phyloP scores from a whole-genome alignment of 768 basidiomycete species.

The Postia placenta region DNA sequence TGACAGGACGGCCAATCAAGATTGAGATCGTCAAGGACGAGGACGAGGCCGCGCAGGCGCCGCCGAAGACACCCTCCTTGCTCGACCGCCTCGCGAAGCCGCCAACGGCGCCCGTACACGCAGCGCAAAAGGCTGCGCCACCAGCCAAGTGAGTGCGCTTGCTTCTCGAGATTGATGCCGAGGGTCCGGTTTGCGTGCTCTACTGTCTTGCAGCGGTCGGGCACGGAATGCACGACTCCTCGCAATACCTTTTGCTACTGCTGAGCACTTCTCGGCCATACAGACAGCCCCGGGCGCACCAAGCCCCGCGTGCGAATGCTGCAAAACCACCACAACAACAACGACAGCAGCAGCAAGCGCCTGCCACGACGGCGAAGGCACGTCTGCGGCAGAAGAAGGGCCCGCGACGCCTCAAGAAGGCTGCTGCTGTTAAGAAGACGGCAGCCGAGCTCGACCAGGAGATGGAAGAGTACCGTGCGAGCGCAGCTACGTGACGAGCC shows the following conservation, averaged over 20 bases:
- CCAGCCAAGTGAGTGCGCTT: not conserved
- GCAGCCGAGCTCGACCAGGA: constrained; percentile 65
- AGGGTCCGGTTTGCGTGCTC: no score
- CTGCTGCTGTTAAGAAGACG: constrained; percentile 24
- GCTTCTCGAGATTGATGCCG: not conserved
- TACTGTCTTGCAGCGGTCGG: no score
- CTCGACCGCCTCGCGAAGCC: constrained; percentile 29
- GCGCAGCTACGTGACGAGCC: constrained; percentile 17
- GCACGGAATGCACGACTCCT: no score
- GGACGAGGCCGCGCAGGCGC: constrained; percentile 20
- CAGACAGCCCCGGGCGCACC: not conserved
- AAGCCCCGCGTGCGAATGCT: not conserved
- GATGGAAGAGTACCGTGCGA: constrained; percentile 74
- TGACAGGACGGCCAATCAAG: constrained; percentile 59
- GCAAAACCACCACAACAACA: not conserved
- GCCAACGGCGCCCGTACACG: not conserved
- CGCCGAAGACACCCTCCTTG: constrained; percentile 30
- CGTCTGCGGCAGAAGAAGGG: constrained; percentile 58
- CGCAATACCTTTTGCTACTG: no score
- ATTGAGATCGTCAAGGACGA: constrained; percentile 54
- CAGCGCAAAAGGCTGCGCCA: not conserved
- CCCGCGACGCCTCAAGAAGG: constrained; percentile 66
- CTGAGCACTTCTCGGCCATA: not conserved
- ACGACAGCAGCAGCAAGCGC: constrained; percentile 4
- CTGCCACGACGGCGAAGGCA: constrained; percentile 7